These are phyloP conservation scores for Fusarium heterosporum DNA, from an alignment of 2,329 filamentous ascomycete species.

Conservation along the genomic window DNA sequence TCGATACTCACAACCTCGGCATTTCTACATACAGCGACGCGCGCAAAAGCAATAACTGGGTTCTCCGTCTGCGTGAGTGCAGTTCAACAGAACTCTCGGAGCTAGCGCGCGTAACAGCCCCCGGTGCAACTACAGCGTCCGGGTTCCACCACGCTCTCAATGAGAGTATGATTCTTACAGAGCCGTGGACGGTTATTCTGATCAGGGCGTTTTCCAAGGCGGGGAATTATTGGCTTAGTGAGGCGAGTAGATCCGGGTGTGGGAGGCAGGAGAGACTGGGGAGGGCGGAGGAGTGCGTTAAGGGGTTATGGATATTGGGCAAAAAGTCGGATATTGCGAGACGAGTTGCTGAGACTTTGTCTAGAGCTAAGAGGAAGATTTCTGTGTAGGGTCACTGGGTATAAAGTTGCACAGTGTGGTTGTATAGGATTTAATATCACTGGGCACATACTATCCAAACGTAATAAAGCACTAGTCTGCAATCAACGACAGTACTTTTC, in stretches of 20 bases:
- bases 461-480: no score
- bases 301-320: constrained; percentile 64
- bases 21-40: constrained; percentile 27
- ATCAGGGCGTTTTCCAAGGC: constrained; percentile 64
- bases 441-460: no score
- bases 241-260: constrained; percentile 43
- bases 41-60: constrained; percentile 49
- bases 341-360: constrained; percentile 38
- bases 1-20: constrained; percentile 55
- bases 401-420: not conserved
- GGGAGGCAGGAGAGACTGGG: constrained; percentile 47
- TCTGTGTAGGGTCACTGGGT: not conserved
- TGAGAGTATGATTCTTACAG: constrained; percentile 65
- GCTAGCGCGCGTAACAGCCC: constrained; percentile 60
- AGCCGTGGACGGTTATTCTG: constrained; percentile 68
- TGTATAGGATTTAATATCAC: no score
- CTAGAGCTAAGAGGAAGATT: constrained; percentile 10
- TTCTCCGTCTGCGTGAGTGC: constrained; percentile 55
- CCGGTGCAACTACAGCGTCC: constrained; percentile 26
- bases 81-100: constrained; percentile 61
- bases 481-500: no score
- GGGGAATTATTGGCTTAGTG: constrained; percentile 52
- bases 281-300: constrained; percentile 61
- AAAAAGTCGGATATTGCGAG: constrained; percentile 63
- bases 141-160: constrained; percentile 65